Percentiles rank a stretch among this genome's conserved stretches.
Conservation (phyloP, 116 monocot species). For the Zostera marina region DNA sequence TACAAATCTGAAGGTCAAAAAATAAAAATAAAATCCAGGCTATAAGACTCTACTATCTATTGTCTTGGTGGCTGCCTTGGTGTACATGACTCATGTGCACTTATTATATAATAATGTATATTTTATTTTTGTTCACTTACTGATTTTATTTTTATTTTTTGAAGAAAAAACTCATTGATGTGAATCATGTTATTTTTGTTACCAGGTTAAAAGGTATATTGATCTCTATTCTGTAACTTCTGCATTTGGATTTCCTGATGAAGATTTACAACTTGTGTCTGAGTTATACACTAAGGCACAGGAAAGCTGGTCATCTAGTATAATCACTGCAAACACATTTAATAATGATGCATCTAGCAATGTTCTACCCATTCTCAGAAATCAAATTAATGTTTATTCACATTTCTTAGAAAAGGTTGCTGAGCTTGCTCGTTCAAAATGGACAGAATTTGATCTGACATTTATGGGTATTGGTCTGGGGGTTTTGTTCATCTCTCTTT, state of each 20-base stretch:
- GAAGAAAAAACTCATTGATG: no score
- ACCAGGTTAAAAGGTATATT: conserved; percentile 89
- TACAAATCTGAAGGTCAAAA: no score
- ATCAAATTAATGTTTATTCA: conserved; percentile 61
- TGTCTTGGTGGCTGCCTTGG: no score
- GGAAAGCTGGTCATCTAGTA: conserved; percentile 29
- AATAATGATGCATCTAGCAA: conserved; percentile 7
- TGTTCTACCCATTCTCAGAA: conserved; percentile 8
- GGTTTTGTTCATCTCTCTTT: conserved; percentile 45
- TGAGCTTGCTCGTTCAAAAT: conserved; percentile 75
- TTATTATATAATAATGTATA: no score
- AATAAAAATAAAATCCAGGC: no score
- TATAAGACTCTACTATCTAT: no score
- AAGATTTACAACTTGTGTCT: conserved; percentile 41
- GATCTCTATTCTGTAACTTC: conserved; percentile 79
- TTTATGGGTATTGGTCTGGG: conserved; percentile 64
- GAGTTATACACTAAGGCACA: conserved; percentile 44
- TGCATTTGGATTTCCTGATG: conserved; percentile 68
- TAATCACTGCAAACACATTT: conserved; percentile 8
- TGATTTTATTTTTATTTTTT: no score
- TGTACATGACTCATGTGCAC: no score
- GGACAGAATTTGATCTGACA: conserved; percentile 88
- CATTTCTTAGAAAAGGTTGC: conserved; percentile 73
- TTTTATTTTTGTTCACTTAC: no score
- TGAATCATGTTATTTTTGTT: no score